Evolutionary conservation across 23 red algal genomes (phyloP).

Genomic region (Chondrus crispus): DNA sequence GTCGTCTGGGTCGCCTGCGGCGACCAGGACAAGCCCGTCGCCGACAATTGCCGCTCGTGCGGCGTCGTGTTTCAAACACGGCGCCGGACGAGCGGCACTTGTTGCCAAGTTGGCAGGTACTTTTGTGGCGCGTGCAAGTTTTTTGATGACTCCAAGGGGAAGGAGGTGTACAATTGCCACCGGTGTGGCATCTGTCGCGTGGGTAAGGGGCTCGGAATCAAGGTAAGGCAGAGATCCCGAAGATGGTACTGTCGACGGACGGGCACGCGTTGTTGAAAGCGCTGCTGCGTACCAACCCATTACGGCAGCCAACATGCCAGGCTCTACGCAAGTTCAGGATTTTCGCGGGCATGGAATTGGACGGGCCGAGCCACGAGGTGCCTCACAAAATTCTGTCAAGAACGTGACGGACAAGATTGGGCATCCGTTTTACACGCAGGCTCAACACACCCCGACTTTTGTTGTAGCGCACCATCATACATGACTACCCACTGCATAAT

Average conservation of each 20-base stretch:
- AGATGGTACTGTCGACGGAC: constrained; percentile 12
- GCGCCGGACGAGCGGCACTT: too few relatives aligned
- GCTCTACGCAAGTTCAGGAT: constrained; percentile 28
- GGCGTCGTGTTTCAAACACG: constrained; percentile 46
- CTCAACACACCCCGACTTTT: too few relatives aligned
- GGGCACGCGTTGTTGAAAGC: constrained; percentile 29
- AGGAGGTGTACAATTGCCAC: constrained; percentile 66
- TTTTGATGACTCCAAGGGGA: constrained; percentile 48
- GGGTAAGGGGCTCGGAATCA: constrained; percentile 91
- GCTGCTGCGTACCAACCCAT: constrained; percentile 20
- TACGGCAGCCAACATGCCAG: constrained; percentile 30
- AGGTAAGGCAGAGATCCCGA: constrained; percentile 42
- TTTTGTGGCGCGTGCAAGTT: constrained; percentile 71
- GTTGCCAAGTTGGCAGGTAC: constrained; percentile 61
- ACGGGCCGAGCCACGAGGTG: constrained; percentile 7
- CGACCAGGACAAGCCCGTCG: constrained; percentile 30
- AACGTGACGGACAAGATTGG: constrained; percentile 52
- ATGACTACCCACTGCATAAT: too few relatives aligned
- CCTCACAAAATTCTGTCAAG: constrained; percentile 32
- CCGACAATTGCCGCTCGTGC: constrained; percentile 35
- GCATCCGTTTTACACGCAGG: too few relatives aligned
- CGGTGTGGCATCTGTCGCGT: constrained; percentile 95
- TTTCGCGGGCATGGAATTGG: constrained; percentile 62
- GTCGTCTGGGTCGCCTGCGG: constrained; percentile 66
- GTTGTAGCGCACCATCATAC: too few relatives aligned